A percentile compares a stretch with the other conserved stretches of the same genome.
These are phyloP conservation scores for Chlamydomonas sp. DNA, from an alignment of 139 green algal genomes.

Conservation along the genomic window DNA sequence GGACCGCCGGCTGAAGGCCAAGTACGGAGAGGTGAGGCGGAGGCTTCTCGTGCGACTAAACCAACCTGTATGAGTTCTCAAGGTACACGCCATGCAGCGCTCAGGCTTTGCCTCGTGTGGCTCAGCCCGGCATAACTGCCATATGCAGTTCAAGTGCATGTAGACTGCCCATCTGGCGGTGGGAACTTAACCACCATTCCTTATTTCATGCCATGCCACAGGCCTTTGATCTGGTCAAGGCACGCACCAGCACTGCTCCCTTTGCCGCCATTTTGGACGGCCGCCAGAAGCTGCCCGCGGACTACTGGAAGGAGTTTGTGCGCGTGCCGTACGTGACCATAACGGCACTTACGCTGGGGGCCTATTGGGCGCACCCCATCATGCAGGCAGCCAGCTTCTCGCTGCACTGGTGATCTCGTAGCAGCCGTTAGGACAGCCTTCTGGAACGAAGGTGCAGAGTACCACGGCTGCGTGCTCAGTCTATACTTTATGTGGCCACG, in stretches of 20 bases:
- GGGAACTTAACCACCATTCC: not conserved
- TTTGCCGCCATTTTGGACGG: slow-evolving; percentile 93
- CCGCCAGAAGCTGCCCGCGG: slow-evolving; percentile 88
- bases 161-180: not conserved
- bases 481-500: too few relatives aligned
- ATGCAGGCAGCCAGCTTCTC: slow-evolving; percentile 88
- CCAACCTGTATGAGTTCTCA: not conserved
- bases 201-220: slow-evolving; percentile 29
- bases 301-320: slow-evolving; percentile 97
- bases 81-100: not conserved
- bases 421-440: not conserved
- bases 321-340: slow-evolving; percentile 88
- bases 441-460: not conserved
- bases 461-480: not conserved
- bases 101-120: not conserved
- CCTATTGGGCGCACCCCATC: slow-evolving; percentile 91
- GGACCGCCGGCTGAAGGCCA: slow-evolving; percentile 84
- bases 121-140: too few relatives aligned
- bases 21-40: slow-evolving; percentile 81
- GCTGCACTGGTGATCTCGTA: slow-evolving; percentile 83
- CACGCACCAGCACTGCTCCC: slow-evolving; percentile 87
- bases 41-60: not conserved
- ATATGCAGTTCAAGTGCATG: too few relatives aligned
- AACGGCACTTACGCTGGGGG: slow-evolving; percentile 84
- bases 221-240: slow-evolving; percentile 88